Conservation (phyloP, 768 basidiomycete species). For the Boletales sp. region DNA sequence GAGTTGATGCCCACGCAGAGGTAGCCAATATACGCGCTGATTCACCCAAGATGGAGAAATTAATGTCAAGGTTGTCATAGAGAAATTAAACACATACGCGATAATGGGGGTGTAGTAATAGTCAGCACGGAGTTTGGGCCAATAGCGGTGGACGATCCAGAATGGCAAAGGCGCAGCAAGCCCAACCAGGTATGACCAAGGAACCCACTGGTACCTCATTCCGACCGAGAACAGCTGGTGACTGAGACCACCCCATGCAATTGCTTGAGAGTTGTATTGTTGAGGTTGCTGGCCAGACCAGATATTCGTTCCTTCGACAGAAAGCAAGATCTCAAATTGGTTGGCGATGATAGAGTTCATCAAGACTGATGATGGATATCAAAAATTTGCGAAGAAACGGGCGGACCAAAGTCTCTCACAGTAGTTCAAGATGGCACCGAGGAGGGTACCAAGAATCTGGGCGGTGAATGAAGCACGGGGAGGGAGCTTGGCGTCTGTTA, state of each 20-base stretch:
- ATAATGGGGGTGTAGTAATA: conserved; percentile 30
- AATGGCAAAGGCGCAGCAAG: conserved; percentile 38
- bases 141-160: conserved; percentile 36
- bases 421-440: conserved; percentile 49
- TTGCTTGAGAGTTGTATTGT: conserved; percentile 31
- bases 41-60: not conserved
- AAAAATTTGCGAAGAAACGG: not conserved
- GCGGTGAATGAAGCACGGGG: conserved; percentile 62
- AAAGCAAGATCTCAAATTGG: conserved; percentile 48
- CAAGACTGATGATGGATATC: conserved; percentile 38
- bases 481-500: conserved; percentile 48
- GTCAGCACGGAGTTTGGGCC: conserved; percentile 29
- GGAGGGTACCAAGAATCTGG: conserved; percentile 52
- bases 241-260: conserved; percentile 39
- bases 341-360: conserved; percentile 57
- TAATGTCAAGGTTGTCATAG: not conserved
- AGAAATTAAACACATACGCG: conserved; percentile 14
- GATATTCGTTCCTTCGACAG: conserved; percentile 48
- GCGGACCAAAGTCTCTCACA: conserved; percentile 21
- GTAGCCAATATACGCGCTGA: no score
- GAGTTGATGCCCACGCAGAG: conserved; percentile 30
- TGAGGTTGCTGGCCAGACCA: conserved; percentile 32
- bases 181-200: conserved; percentile 33
- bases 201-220: conserved; percentile 37
- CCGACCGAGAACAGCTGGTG: conserved; percentile 32